Evolutionary conservation across 352 stramenopile genomes (phyloP).

Genomic region (Phytophthora boehmeriae): DNA sequence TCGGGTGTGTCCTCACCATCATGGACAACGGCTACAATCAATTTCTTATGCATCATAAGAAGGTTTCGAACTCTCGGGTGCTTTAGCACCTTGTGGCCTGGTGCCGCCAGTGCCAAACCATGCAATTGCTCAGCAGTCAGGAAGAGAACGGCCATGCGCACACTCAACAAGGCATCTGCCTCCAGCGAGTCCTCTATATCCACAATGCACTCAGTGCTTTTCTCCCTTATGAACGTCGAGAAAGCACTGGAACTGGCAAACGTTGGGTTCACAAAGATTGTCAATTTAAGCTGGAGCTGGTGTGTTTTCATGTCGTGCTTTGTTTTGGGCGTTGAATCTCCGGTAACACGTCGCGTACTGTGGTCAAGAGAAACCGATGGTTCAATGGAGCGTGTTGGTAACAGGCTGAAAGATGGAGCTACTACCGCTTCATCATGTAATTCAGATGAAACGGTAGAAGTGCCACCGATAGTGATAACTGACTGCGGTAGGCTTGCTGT

Average conservation of each 20-base stretch:
- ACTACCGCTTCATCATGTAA: slow-evolving; percentile 4
- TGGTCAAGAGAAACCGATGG: slow-evolving; percentile 1
- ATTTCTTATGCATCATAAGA: slow-evolving; percentile 55
- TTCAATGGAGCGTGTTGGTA: slow-evolving; percentile 1
- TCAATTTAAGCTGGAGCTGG: slow-evolving; percentile 16
- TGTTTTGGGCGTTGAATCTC: slow-evolving; percentile 21
- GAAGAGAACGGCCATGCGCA: slow-evolving; percentile 36
- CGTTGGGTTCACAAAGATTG: slow-evolving; percentile 36
- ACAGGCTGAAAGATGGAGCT: slow-evolving; percentile 23
- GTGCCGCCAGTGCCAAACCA: slow-evolving; percentile 19
- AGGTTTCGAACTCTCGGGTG: slow-evolving; percentile 39
- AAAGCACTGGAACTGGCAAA: slow-evolving; percentile 40
- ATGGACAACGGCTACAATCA: slow-evolving; percentile 49
- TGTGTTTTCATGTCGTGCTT: slow-evolving; percentile 4
- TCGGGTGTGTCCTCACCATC: slow-evolving; percentile 16
- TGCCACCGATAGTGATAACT: background rate
- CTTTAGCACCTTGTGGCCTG: slow-evolving; percentile 29
- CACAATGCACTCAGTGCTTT: slow-evolving; percentile 24
- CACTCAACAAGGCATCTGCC: slow-evolving; percentile 52
- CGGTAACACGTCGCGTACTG: background rate
- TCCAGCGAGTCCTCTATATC: slow-evolving; percentile 51
- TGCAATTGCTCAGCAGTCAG: slow-evolving; percentile 29
- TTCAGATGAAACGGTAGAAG: slow-evolving; percentile 9
- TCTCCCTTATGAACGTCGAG: slow-evolving; percentile 20
- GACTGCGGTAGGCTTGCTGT: background rate